phyloP scores from a whole-genome alignment of 1,139 yeast species.

The Citeromyces hawaiiensis region DNA sequence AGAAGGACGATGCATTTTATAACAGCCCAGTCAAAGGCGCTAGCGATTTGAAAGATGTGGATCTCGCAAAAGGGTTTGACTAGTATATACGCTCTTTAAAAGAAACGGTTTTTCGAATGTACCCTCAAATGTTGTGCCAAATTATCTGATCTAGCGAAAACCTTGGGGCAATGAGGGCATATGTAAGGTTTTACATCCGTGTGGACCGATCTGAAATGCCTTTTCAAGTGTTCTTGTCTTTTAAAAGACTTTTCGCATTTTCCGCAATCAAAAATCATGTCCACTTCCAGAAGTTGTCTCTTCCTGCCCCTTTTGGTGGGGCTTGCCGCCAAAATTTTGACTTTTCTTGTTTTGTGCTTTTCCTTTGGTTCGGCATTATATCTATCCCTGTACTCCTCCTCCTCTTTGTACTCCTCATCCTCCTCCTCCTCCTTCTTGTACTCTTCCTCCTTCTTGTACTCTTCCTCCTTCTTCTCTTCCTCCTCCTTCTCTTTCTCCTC shows the following conservation, averaged over 20 bases:
- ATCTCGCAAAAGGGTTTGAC: conserved; percentile 25
- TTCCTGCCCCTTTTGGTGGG: neutral
- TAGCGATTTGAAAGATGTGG: conserved; percentile 31
- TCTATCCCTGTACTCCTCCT: neutral
- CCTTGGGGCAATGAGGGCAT: conserved; percentile 35
- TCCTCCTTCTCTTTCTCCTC: neutral
- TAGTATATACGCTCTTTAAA: neutral
- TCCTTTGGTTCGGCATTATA: neutral
- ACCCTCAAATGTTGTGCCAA: conserved; percentile 32
- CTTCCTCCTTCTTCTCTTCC: neutral
- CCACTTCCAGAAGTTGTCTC: conserved; percentile 10
- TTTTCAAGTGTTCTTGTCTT: conserved; percentile 33
- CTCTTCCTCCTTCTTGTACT: neutral
- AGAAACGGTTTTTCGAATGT: neutral
- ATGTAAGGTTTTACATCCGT: conserved; percentile 34
- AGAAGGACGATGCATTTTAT: conserved; percentile 3
- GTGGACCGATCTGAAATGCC: conserved; percentile 35
- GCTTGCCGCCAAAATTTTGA: conserved; percentile 2
- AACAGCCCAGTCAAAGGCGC: conserved; percentile 6
- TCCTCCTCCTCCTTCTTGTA: too few relatives aligned
- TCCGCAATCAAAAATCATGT: conserved; percentile 27
- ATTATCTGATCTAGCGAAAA: conserved; percentile 32
- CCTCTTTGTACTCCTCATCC: neutral
- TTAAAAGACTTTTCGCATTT: conserved; percentile 33
- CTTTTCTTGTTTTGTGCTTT: conserved; percentile 1